Conservation (phyloP, 306 rosid species). For the Vicia villosa region DNA sequence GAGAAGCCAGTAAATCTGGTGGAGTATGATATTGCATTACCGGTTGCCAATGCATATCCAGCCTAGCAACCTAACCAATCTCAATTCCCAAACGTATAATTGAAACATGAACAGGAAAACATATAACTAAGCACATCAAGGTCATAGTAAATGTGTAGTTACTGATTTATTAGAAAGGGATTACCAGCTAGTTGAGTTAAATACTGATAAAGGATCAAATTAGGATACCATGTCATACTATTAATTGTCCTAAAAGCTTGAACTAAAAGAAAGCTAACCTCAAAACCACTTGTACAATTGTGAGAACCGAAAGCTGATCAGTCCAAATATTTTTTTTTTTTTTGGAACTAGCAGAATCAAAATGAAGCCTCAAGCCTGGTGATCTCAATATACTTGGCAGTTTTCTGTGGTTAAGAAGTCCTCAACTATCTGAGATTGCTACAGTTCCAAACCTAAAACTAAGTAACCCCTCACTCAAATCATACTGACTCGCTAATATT, state of each 20-base stretch:
- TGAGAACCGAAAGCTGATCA: constrained; percentile 8
- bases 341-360: constrained; percentile 23
- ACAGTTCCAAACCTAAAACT: constrained; percentile 31
- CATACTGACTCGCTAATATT: constrained; percentile 17
- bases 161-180: constrained; percentile 18
- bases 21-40: constrained; percentile 10
- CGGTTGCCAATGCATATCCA: constrained; percentile 22
- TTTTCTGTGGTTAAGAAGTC: constrained; percentile 15
- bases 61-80: constrained; percentile 31
- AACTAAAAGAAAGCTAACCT: constrained; percentile 21
- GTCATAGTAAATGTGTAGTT: constrained; percentile 18
- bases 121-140: constrained; percentile 17
- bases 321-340: background rate
- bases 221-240: constrained; percentile 15
- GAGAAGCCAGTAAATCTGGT: constrained; percentile 30
- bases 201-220: constrained; percentile 22
- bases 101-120: constrained; percentile 18
- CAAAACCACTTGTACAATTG: constrained; percentile 18
- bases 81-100: constrained; percentile 21
- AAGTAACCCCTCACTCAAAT: constrained; percentile 28
- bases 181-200: constrained; percentile 8
- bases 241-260: constrained; percentile 2
- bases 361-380: constrained; percentile 20
- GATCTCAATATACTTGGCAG: constrained; percentile 12
- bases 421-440: constrained; percentile 21